Conservation (phyloP, 176 grass and related monocot species). For the bread wheat (Triticum aestivum) region DNA sequence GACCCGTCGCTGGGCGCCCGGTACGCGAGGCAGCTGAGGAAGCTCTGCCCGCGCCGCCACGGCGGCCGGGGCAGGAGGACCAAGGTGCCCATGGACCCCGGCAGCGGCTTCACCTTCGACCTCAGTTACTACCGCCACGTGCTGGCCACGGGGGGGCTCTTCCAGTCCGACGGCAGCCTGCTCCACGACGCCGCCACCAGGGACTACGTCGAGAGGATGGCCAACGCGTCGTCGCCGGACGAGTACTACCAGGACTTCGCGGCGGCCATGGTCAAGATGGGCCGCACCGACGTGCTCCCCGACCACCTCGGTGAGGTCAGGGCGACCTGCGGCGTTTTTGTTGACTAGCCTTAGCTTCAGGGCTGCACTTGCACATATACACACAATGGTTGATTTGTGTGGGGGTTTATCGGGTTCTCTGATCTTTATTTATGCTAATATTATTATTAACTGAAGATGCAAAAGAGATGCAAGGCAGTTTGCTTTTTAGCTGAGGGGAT, state of each 20-base stretch:
- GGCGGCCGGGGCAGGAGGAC: background rate
- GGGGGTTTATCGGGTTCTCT: background rate
- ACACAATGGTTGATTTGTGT: background rate
- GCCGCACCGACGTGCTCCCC: slow-evolving; percentile 56
- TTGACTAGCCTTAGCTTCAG: slow-evolving; percentile 37
- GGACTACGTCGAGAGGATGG: slow-evolving; percentile 52
- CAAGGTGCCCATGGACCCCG: slow-evolving; percentile 55
- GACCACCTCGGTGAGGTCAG: slow-evolving; percentile 35
- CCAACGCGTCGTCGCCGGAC: slow-evolving; percentile 39
- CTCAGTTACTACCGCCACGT: slow-evolving; percentile 66
- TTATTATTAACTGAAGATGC: background rate
- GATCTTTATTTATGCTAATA: background rate
- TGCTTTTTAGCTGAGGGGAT: too few relatives aligned
- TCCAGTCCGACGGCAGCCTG: slow-evolving; percentile 57
- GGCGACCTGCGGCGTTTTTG: slow-evolving; percentile 33
- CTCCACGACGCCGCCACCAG: slow-evolving; percentile 46
- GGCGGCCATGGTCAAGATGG: slow-evolving; percentile 53
- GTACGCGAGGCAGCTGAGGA: slow-evolving; percentile 45
- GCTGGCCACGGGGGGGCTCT: slow-evolving; percentile 40
- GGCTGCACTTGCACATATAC: background rate
- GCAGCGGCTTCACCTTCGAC: slow-evolving; percentile 47
- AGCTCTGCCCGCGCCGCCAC: slow-evolving; percentile 20
- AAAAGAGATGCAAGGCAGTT: background rate
- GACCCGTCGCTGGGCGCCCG: slow-evolving; percentile 42
- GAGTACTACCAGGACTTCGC: slow-evolving; percentile 50